Percentiles rank a stretch among this genome's conserved stretches.
Evolutionary conservation across 192 early-diverging fungal genomes (phyloP).

Genomic region (Dissophora globulifera): DNA sequence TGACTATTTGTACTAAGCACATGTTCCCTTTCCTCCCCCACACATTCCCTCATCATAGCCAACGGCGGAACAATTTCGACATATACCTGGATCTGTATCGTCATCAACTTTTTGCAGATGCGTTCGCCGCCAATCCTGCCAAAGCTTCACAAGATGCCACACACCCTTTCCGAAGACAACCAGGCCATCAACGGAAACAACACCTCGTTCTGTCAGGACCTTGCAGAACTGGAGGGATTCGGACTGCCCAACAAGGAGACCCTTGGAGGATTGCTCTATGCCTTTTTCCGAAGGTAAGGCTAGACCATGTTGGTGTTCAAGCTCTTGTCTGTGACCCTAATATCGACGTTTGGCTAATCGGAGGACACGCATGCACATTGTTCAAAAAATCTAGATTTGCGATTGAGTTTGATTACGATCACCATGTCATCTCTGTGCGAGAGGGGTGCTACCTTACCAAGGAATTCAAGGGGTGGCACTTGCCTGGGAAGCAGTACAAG

Average conservation of each 20-base stretch:
- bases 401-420: conserved; percentile 86
- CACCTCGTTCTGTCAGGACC: conserved; percentile 80
- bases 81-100: conserved; percentile 95
- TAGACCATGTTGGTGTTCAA: too few relatives aligned
- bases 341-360: too few relatives aligned
- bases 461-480: conserved; percentile 87
- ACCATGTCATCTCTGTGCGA: conserved; percentile 82
- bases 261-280: conserved; percentile 81
- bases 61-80: conserved; percentile 94
- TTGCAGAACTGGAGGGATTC: conserved; percentile 72
- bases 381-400: conserved; percentile 74
- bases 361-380: too few relatives aligned
- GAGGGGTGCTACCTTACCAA: conserved; percentile 85
- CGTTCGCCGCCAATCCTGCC: conserved; percentile 91
- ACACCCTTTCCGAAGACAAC: conserved; percentile 39
- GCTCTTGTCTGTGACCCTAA: too few relatives aligned
- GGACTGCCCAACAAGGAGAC: conserved; percentile 78
- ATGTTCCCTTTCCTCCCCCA: not conserved
- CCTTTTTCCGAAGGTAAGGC: conserved; percentile 81
- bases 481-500: conserved; percentile 69
- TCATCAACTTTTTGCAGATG: conserved; percentile 93
- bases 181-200: conserved; percentile 66
- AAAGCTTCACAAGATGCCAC: conserved; percentile 73
- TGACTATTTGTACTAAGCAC: not conserved
- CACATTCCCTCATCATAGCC: too few relatives aligned